Base-by-base conservation (phyloP, 2,329 filamentous ascomycete genomes). In the Colletotrichum australisinense region DNA sequence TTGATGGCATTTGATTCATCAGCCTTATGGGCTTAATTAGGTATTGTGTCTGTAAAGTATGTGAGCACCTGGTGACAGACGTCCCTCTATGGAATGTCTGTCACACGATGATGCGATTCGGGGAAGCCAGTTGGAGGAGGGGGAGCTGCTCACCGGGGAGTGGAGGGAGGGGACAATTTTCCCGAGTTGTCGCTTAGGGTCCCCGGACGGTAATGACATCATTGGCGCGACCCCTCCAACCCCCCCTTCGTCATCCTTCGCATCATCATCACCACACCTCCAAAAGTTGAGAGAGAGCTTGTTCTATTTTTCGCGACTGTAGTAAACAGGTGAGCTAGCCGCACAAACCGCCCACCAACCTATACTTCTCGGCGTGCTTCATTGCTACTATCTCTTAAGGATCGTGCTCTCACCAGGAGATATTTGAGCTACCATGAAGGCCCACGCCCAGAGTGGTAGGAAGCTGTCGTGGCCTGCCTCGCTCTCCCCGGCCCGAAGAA, bases 161-260 rank as follows among this genome's bases (percentile, higher is more conserved):
- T 8, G 11, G 42, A 55, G 53, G 26, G 26, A 28, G 66, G 55
- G 46, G 32, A 52, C 55, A 35, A 53, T 66, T 70, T 70, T 35
- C 60, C 56, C 46, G 14, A 53, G 55, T 24, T 72, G 59, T 63
- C 22, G 69, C 38, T 60, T 30, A 26, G 42, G 53, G 19, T 19
- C 12, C 62, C 14, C 46, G 49, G 28, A 55, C 55, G n/a, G 53
- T n/a, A 16, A 72, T 75, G 74, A 75, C 73, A 70, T 75, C 74
- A 74, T 68, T 68, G 32, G 74, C 55, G 46, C 52, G 32, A 58
- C 69, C 63, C 69, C 65, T 69, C 60, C 73, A 42, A 64, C 55
- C 38, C 38, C 11, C 67, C 49, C 62, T 35, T 75, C 62, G 59
- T 70, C 70, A 73, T 74, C 68, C 53, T 64, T 22, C 28, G 63